Base-by-base conservation (phyloP, 192 early-diverging fungal species). In the Backusella australiensis region DNA sequence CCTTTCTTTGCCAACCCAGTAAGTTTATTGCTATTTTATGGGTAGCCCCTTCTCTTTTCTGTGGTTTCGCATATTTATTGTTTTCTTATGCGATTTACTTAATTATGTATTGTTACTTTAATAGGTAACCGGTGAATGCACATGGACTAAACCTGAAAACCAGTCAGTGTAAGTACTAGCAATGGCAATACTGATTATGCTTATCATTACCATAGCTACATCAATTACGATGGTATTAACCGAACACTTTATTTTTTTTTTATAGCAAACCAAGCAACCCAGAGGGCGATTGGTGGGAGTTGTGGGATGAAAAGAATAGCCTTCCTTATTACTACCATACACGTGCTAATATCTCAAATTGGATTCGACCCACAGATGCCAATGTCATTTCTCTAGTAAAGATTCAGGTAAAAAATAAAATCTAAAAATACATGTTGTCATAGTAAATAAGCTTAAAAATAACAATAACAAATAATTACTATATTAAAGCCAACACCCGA, bases 241-340 rank as follows among this genome's bases (percentile, higher is more conserved):
- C 32, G 23, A 66, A 63, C 41, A 11, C 38, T 67, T 63, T 52
- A 77, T 70, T 34, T 72, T 39, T 39, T 71, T 9, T 41, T 32
- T 36, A 71, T 83, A 95, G 93, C 34, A 87, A 90, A 53, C 89
- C 89, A 29, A 89, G 82, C 75, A 89, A 94, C 80, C 91, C 89
- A 26, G 86, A 87, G 59, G 90, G 90, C 79, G 97, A 99, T 78
- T 99, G 96, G 95, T 99, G 97, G 97, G 96, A 99, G 86, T 90
- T 97, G 34, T 91, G 90, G 77, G 96, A 97, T 81, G 93, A 97
- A 39, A 82, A 91, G 42, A 88, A 92, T 44, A 90, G 94, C 63
- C 80, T 94, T 66, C 95, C 95, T 7, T 99, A 97, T 78, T 98
- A 96, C 83, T 98, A 98, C 86, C 93, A 96, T 84, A 92, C 96